Conservation (phyloP, 352 stramenopile genomes). For the Globisporangium megalacanthum region DNA sequence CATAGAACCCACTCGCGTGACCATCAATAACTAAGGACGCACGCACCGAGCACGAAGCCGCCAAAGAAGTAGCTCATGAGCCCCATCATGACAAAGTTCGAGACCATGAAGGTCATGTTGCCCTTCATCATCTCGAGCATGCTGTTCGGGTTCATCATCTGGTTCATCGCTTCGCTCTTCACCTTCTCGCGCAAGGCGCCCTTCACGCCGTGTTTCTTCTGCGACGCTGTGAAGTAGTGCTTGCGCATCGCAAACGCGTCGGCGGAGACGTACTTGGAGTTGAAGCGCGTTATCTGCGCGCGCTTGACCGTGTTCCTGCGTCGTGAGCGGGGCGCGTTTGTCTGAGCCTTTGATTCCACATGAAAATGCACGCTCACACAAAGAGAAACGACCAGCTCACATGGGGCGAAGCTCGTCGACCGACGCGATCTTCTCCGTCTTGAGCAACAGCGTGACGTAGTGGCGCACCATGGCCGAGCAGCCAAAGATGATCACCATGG, state of each 20-base stretch:
- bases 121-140: slow-evolving; percentile 99
- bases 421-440: slow-evolving; percentile 74
- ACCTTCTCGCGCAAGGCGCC: slow-evolving; percentile 84
- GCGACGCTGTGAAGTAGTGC: slow-evolving; percentile 85
- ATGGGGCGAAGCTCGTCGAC: slow-evolving; percentile 75
- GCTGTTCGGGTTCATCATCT: slow-evolving; percentile 94
- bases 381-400: slow-evolving; percentile 18
- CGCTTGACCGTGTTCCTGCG: slow-evolving; percentile 82
- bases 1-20: too few species aligned
- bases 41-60: slow-evolving; percentile 93
- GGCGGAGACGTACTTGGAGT: slow-evolving; percentile 85
- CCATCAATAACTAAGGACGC: not conserved
- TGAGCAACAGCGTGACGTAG: slow-evolving; percentile 82
- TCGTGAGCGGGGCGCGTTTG: not conserved
- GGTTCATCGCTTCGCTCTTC: slow-evolving; percentile 87
- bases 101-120: slow-evolving; percentile 98
- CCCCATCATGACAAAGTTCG: slow-evolving; percentile 99
- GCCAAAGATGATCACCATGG: slow-evolving; percentile 95
- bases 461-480: slow-evolving; percentile 82
- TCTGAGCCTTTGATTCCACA: too few species aligned
- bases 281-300: slow-evolving; percentile 79
- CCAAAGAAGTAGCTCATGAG: slow-evolving; percentile 98
- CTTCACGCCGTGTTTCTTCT: slow-evolving; percentile 86
- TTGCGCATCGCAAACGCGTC: slow-evolving; percentile 89
- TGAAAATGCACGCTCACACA: too few species aligned